A percentile compares a stretch with the other conserved stretches of the same genome.
phyloP scores from a whole-genome alignment of 208 protist genomes.

The Trypanosoma vivax region DNA sequence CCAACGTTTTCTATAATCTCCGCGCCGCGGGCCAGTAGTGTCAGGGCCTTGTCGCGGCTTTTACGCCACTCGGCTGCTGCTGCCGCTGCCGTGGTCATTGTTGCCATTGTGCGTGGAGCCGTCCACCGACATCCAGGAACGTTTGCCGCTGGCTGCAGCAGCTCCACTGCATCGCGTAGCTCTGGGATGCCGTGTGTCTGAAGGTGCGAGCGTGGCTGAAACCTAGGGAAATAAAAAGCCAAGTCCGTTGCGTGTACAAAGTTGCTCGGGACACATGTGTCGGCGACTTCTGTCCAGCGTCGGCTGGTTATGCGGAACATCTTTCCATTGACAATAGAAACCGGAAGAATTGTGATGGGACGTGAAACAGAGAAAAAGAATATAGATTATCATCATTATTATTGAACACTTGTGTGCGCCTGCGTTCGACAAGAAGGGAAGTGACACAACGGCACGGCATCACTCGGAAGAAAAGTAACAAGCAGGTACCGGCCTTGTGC shows the following conservation, averaged over 20 bases:
- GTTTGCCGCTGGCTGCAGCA: constrained; percentile 31
- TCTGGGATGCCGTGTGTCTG: constrained; percentile 56
- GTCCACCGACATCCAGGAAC: constrained; percentile 21
- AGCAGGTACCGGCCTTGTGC: too few relatives aligned
- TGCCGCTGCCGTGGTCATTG: not conserved
- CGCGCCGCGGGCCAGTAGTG: constrained; percentile 55
- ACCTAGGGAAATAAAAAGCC: constrained; percentile 81
- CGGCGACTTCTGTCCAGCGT: constrained; percentile 24
- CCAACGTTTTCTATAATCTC: constrained; percentile 71
- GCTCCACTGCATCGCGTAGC: constrained; percentile 49
- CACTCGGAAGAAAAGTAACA: too few relatives aligned
- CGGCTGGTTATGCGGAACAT: constrained; percentile 39
- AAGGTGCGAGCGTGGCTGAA: constrained; percentile 64
- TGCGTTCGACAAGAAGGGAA: too few relatives aligned
- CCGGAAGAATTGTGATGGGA: not conserved
- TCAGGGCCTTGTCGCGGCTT: constrained; percentile 45
- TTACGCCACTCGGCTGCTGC: constrained; percentile 22
- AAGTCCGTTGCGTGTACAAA: constrained; percentile 63
- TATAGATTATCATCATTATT: too few relatives aligned
- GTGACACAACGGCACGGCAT: too few relatives aligned
- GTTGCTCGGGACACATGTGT: constrained; percentile 50
- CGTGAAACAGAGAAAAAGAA: too few relatives aligned
- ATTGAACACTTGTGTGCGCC: too few relatives aligned
- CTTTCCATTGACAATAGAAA: not conserved
- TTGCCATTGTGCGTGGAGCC: constrained; percentile 1